Evolutionary conservation across 306 rosid genomes (phyloP).

Genomic region (Herpetospermum pedunculosum): DNA sequence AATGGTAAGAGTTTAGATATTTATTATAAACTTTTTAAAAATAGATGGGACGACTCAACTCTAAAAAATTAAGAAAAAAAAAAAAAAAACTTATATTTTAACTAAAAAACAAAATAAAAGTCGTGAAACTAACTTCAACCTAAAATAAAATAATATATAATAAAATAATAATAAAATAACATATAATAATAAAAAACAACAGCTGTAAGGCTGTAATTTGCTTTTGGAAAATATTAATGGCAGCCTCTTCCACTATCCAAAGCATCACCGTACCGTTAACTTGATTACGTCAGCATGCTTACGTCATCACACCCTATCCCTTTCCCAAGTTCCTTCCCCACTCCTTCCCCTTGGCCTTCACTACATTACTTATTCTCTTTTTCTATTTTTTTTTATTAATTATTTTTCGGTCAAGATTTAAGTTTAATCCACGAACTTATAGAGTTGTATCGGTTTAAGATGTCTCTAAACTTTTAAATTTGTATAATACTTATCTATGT

Average conservation of each 20-base stretch:
- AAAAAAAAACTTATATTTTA: background rate
- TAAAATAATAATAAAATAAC: no score
- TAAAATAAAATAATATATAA: background rate
- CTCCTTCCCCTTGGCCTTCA: background rate
- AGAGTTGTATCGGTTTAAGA: no score
- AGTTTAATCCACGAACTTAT: no score
- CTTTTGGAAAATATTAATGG: background rate
- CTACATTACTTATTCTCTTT: background rate
- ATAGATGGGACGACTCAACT: no score
- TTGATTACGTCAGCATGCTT: background rate
- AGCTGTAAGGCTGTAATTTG: background rate
- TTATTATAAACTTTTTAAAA: no score
- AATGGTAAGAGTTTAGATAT: no score
- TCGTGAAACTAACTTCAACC: background rate
- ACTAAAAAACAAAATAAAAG: background rate
- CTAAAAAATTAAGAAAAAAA: background rate
- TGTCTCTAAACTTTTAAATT: no score
- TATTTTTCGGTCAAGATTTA: no score
- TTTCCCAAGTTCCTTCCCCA: background rate
- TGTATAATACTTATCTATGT: no score
- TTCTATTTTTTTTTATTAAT: background rate
- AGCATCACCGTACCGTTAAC: background rate
- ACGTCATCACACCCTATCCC: background rate
- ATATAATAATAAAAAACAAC: background rate
- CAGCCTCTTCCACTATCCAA: slow-evolving; percentile 1